A percentile compares a stretch with the other conserved stretches of the same genome.
phyloP scores from a whole-genome alignment of 768 basidiomycete species.

The Neoboletus magnificus region DNA sequence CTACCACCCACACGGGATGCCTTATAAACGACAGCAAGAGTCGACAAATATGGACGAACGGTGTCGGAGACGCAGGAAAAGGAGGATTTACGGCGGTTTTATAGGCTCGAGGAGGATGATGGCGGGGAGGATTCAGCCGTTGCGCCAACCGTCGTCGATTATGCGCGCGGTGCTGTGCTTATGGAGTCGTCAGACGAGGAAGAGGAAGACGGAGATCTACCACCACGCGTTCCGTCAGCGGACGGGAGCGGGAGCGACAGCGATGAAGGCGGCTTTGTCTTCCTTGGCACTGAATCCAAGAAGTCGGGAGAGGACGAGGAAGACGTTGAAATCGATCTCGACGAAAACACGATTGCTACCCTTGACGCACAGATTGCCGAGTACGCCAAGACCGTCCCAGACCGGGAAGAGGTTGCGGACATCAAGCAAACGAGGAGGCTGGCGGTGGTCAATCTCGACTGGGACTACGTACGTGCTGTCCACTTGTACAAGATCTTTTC shows the following conservation, averaged over 20 bases:
- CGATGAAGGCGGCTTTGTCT: slow-evolving; percentile 47
- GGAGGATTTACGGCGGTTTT: slow-evolving; percentile 77
- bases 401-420: slow-evolving; percentile 41
- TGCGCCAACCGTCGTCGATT: slow-evolving; percentile 52
- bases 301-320: slow-evolving; percentile 32
- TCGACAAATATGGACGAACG: slow-evolving; percentile 88
- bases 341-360: slow-evolving; percentile 69
- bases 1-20: background rate
- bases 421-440: slow-evolving; percentile 60
- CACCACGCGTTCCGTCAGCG: slow-evolving; percentile 10
- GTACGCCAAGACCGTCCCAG: slow-evolving; percentile 48
- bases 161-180: slow-evolving; percentile 85
- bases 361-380: slow-evolving; percentile 72
- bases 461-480: slow-evolving; percentile 89
- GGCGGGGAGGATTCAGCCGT: slow-evolving; percentile 21
- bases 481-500: slow-evolving; percentile 93
- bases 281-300: slow-evolving; percentile 43
- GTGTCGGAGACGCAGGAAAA: slow-evolving; percentile 65
- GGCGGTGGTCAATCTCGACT: slow-evolving; percentile 94
- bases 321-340: slow-evolving; percentile 67
- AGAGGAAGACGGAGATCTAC: slow-evolving; percentile 32
- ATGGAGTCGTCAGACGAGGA: slow-evolving; percentile 88
- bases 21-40: slow-evolving; percentile 40
- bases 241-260: slow-evolving; percentile 46
- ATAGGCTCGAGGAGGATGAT: slow-evolving; percentile 55